Evolutionary conservation across 441 rosid genomes (phyloP).

Genomic region (Arabidopsis hybrid): DNA sequence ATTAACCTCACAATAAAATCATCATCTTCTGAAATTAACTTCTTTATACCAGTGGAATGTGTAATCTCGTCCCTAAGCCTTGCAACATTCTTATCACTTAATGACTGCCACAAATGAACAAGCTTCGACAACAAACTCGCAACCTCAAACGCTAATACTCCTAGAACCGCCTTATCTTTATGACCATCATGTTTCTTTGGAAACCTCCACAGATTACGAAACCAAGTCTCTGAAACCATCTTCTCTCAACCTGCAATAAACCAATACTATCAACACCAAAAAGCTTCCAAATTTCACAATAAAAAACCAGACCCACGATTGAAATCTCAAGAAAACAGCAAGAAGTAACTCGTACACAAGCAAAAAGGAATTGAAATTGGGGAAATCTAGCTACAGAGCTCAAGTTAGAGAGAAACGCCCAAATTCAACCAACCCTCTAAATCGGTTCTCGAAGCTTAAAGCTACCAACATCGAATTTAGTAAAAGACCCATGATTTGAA

Average conservation of each 20-base stretch:
- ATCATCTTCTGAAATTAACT: conserved; percentile 87
- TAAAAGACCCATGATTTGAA: conserved; percentile 18
- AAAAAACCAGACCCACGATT: neutral
- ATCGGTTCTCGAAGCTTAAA: conserved; percentile 22
- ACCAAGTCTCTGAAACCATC: conserved; percentile 95
- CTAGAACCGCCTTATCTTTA: conserved; percentile 63
- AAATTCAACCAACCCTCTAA: conserved; percentile 26
- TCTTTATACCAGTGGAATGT: conserved; percentile 69
- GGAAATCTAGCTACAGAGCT: conserved; percentile 35
- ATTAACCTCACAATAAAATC: conserved; percentile 63
- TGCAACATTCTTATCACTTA: conserved; percentile 77
- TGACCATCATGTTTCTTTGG: conserved; percentile 67
- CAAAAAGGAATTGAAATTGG: neutral
- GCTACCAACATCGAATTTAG: conserved; percentile 6
- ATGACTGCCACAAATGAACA: conserved; percentile 87
- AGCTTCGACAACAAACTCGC: conserved; percentile 88
- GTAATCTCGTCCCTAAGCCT: conserved; percentile 81
- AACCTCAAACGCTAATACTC: conserved; percentile 91
- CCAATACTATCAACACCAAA: conserved; percentile 13
- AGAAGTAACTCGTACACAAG: conserved; percentile 9
- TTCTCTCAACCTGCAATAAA: conserved; percentile 47
- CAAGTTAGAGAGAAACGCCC: conserved; percentile 5
- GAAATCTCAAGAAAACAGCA: conserved; percentile 18
- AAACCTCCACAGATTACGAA: conserved; percentile 76
- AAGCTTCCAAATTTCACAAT: conserved; percentile 15